Conservation (phyloP, 805 yeast species). For the Pichia exigua region DNA sequence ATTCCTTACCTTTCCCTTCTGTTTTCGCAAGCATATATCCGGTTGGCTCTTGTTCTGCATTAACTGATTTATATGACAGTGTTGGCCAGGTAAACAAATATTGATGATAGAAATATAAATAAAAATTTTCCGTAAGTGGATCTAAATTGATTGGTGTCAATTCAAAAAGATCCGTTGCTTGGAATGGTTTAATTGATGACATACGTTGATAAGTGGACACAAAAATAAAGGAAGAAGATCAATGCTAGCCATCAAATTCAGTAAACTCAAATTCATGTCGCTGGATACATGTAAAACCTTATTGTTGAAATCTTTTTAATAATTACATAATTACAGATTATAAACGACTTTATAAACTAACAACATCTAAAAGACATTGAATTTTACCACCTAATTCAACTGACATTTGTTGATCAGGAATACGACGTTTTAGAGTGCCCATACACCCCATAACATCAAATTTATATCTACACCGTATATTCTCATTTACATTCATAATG, state of each 20-base stretch:
- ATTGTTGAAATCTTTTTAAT: too few relatives aligned
- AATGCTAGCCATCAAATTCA: neutral
- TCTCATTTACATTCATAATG: conserved; percentile 1
- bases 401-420: neutral
- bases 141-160: conserved; percentile 76
- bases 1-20: conserved; percentile 75
- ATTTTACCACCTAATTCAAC: neutral
- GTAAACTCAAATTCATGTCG: neutral
- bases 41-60: conserved; percentile 31
- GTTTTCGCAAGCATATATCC: conserved; percentile 96
- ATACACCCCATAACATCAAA: conserved; percentile 23
- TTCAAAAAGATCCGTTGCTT: conserved; percentile 73
- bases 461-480: conserved; percentile 8
- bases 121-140: conserved; percentile 86
- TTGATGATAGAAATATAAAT: conserved; percentile 73
- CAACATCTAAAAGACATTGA: neutral
- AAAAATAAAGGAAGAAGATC: neutral
- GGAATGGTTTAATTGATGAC: conserved; percentile 87
- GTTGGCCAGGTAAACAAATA: conserved; percentile 86
- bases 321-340: neutral
- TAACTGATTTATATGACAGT: conserved; percentile 65
- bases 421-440: conserved; percentile 8
- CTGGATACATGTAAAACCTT: neutral
- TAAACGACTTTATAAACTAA: neutral
- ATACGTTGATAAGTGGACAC: conserved; percentile 31